A percentile compares a stretch with the other conserved stretches of the same genome.
Evolutionary conservation across 2,329 filamentous ascomycete species (phyloP).

Genomic region (Byssoonygena ceratinophila): DNA sequence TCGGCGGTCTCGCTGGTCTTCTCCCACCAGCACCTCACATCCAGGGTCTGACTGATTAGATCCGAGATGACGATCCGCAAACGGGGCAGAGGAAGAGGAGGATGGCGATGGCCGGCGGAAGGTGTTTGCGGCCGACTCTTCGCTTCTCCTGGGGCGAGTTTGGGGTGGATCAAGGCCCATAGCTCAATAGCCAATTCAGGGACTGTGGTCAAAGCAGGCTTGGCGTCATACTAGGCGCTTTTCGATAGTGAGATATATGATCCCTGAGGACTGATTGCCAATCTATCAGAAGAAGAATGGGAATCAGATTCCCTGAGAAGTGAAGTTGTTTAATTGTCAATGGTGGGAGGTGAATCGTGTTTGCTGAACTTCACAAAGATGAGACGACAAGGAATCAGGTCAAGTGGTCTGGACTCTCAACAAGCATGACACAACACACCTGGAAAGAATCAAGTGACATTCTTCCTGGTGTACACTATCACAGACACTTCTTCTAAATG

Average conservation of each 20-base stretch:
- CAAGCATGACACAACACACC: too few relatives aligned
- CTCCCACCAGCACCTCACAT: neutral
- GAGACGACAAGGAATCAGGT: neutral
- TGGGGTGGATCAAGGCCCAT: conserved; percentile 9
- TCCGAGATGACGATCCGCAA: neutral
- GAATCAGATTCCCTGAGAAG: too few relatives aligned
- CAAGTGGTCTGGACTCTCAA: neutral
- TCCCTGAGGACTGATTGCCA: neutral
- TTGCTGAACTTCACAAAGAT: neutral
- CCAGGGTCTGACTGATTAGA: neutral
- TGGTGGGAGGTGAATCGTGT: neutral
- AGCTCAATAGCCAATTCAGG: neutral
- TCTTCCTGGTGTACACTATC: too few relatives aligned
- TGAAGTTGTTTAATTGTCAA: neutral
- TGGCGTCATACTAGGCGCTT: conserved; percentile 1
- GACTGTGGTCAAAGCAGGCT: conserved; percentile 9
- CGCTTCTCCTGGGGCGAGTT: neutral
- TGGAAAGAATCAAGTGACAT: neutral
- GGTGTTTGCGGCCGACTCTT: neutral
- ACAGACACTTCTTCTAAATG: too few relatives aligned
- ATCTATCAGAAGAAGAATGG: neutral
- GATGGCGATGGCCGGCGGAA: neutral
- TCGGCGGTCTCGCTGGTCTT: neutral
- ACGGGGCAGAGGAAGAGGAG: neutral
- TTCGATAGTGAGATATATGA: neutral